Conservation (phyloP, 768 basidiomycete genomes). For the Hericium coralloides region DNA sequence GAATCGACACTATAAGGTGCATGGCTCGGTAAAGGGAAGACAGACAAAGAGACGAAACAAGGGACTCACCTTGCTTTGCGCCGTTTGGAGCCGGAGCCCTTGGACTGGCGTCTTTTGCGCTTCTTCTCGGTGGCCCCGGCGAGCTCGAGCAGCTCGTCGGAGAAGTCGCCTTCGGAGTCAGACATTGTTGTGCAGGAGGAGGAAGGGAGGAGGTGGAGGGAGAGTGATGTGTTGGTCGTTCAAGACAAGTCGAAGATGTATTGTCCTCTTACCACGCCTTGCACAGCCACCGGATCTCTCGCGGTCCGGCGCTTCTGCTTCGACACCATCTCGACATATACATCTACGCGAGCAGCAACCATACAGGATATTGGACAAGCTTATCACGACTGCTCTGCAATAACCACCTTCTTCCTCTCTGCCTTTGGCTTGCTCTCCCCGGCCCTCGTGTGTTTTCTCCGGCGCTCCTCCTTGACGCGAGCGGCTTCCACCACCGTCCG, state of each 20-base stretch:
- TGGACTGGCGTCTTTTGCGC: conserved; percentile 46
- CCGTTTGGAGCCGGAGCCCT: conserved; percentile 44
- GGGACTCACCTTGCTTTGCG: conserved; percentile 62
- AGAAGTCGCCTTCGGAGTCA: conserved; percentile 42
- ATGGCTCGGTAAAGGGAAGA: background rate
- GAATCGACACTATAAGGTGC: conserved; percentile 17
- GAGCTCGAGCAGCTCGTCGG: conserved; percentile 74
- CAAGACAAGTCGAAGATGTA: background rate
- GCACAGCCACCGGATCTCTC: background rate
- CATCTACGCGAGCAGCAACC: background rate
- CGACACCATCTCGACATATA: no score
- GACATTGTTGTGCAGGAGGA: conserved; percentile 27
- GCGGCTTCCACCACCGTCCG: conserved; percentile 86
- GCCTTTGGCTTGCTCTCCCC: conserved; percentile 85
- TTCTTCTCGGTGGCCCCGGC: conserved; percentile 63
- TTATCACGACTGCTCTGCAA: conserved; percentile 62
- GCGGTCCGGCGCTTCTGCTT: no score
- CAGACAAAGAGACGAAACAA: conserved; percentile 3
- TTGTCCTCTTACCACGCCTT: background rate
- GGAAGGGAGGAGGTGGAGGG: conserved; percentile 8
- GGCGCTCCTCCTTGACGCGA: conserved; percentile 87
- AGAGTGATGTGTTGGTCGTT: background rate
- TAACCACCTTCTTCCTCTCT: conserved; percentile 82
- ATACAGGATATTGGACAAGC: background rate
- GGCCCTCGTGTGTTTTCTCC: conserved; percentile 80